phyloP scores from a whole-genome alignment of 805 yeast genomes.

The Ogataea kodamae region DNA sequence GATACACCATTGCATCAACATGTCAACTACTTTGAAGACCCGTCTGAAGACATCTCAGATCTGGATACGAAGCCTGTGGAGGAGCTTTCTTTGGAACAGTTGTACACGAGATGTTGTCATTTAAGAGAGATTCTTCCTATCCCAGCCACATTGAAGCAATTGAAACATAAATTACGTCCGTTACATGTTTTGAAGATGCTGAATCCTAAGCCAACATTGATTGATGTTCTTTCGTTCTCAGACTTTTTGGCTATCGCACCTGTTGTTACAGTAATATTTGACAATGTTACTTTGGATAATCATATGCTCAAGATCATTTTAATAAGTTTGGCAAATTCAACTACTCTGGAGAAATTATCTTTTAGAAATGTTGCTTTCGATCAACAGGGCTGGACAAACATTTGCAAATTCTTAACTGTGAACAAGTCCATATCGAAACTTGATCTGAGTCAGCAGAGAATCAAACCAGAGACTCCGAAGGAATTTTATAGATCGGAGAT shows the following conservation, averaged over 20 bases:
- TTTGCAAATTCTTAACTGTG: conserved; percentile 45
- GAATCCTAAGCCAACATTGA: conserved; percentile 56
- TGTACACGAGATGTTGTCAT: conserved; percentile 50
- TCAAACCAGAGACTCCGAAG: conserved; percentile 43
- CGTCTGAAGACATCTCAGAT: conserved; percentile 5
- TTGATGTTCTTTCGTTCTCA: conserved; percentile 54
- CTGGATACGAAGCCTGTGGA: conserved; percentile 13
- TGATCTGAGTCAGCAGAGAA: conserved; percentile 55
- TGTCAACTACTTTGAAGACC: conserved; percentile 32
- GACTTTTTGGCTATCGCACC: conserved; percentile 57
- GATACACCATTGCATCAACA: conserved; percentile 65
- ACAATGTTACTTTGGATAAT: conserved; percentile 51
- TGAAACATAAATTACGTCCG: conserved; percentile 48
- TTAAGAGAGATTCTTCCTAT: conserved; percentile 47
- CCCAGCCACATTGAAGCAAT: conserved; percentile 50
- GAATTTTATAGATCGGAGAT: conserved; percentile 40
- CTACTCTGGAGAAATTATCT: conserved; percentile 47
- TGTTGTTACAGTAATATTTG: conserved; percentile 52
- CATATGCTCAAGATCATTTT: conserved; percentile 51
- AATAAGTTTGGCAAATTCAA: conserved; percentile 42
- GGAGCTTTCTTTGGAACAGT: conserved; percentile 42
- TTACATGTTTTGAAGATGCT: conserved; percentile 52
- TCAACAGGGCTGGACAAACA: conserved; percentile 45
- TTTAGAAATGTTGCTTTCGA: conserved; percentile 55
- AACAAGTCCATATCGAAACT: conserved; percentile 45